phyloP scores from a whole-genome alignment of 139 green algal genomes.

The Dunaliella primolecta region DNA sequence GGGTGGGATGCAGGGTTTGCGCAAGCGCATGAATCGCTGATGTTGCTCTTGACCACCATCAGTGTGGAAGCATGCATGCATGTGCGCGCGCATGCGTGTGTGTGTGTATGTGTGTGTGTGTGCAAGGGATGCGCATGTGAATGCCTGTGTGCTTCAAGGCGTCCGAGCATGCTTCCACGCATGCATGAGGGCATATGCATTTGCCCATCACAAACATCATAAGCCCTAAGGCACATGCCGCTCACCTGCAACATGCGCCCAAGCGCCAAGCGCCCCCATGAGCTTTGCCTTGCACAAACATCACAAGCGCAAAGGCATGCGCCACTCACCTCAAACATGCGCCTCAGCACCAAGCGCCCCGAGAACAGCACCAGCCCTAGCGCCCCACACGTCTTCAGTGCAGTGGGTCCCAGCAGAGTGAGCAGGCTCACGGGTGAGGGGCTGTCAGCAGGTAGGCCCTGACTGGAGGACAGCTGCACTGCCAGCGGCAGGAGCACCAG shows the following conservation, averaged over 20 bases:
- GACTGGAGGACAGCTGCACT: not conserved
- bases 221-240: too few relatives aligned
- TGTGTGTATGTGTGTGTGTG: not conserved
- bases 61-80: constrained; percentile 30
- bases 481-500: constrained; percentile 84
- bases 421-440: constrained; percentile 42
- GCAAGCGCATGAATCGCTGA: constrained; percentile 88
- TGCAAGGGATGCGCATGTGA: too few relatives aligned
- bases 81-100: not conserved
- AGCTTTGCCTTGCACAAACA: too few relatives aligned
- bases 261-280: too few relatives aligned
- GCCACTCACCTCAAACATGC: constrained; percentile 67
- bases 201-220: too few relatives aligned
- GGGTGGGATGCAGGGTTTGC: too few relatives aligned
- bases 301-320: too few relatives aligned
- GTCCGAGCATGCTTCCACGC: too few relatives aligned
- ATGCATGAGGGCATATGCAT: too few relatives aligned
- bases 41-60: constrained; percentile 72
- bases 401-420: constrained; percentile 65
- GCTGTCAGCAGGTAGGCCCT: not conserved
- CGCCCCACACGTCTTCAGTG: constrained; percentile 61
- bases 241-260: too few relatives aligned
- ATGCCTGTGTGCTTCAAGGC: too few relatives aligned
- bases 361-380: constrained; percentile 81
- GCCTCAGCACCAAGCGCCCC: constrained; percentile 76